Percentiles rank a stretch among this genome's conserved stretches.
These are phyloP conservation scores for Wallacemonas sp. DNA, from an alignment of 208 protist genomes.

Conservation along the genomic window DNA sequence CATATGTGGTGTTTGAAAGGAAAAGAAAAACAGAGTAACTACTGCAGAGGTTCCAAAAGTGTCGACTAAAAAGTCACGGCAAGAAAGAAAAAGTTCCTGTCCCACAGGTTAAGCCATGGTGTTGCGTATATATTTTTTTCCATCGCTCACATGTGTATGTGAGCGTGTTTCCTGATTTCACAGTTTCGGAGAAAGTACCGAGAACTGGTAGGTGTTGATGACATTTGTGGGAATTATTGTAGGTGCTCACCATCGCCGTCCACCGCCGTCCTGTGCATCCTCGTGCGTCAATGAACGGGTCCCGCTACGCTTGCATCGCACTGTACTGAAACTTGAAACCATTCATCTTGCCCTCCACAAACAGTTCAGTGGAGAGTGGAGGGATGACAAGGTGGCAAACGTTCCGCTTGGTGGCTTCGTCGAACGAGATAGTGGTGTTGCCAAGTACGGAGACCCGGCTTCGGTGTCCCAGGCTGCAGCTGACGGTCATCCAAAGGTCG, in stretches of 20 bases:
- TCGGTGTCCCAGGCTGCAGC: constrained; percentile 19
- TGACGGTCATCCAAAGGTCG: constrained; percentile 3
- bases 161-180: too few relatives aligned
- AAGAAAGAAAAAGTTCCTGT: too few relatives aligned
- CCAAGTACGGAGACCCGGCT: constrained; percentile 17
- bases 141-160: too few relatives aligned
- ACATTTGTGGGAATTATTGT: too few relatives aligned
- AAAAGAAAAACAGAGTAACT: not conserved
- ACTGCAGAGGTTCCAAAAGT: not conserved
- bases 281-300: too few relatives aligned
- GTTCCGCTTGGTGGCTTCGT: constrained; percentile 16
- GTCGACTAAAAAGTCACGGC: not conserved
- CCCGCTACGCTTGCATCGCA: constrained; percentile 12
- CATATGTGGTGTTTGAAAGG: not conserved
- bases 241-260: too few relatives aligned
- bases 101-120: too few relatives aligned
- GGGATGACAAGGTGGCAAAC: constrained; percentile 26
- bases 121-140: too few relatives aligned
- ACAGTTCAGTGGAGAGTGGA: constrained; percentile 28
- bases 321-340: constrained; percentile 29
- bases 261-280: too few relatives aligned
- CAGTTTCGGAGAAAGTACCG: too few relatives aligned
- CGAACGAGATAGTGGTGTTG: constrained; percentile 15
- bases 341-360: constrained; percentile 25
- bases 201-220: too few relatives aligned